Evolutionary conservation across 2,329 filamentous ascomycete species (phyloP).

Genomic region (Colletotrichum tropicale): DNA sequence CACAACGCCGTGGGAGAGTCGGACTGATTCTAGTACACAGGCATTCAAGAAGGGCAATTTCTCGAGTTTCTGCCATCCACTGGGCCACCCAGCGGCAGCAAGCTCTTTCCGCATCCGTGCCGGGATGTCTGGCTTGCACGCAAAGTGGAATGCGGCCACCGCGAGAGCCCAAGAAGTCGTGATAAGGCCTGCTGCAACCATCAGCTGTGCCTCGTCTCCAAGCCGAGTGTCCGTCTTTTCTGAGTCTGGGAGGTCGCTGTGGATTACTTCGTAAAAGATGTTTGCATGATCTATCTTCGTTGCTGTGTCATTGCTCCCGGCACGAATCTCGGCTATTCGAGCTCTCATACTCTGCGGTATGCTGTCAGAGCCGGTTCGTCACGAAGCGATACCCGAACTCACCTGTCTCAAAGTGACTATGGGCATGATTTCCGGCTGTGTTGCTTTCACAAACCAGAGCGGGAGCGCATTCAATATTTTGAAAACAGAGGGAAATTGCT

Average conservation of each 20-base stretch:
- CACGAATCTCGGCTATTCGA: not conserved
- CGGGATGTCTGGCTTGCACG: constrained; percentile 33
- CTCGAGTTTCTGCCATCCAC: constrained; percentile 30
- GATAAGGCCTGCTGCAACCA: constrained; percentile 40
- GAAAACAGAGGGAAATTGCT: constrained; percentile 32
- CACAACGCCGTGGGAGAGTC: constrained; percentile 42
- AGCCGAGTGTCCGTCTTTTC: constrained; percentile 38
- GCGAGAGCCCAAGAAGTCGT: constrained; percentile 40
- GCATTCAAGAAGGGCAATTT: constrained; percentile 42
- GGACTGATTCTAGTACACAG: constrained; percentile 40
- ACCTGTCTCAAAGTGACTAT: constrained; percentile 22
- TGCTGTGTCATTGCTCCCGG: constrained; percentile 4
- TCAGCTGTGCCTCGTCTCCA: constrained; percentile 32
- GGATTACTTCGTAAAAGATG: constrained; percentile 35
- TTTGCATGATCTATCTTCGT: constrained; percentile 21
- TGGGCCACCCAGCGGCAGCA: not conserved
- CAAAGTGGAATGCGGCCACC: constrained; percentile 38
- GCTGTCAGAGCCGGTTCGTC: not conserved
- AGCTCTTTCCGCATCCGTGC: constrained; percentile 38
- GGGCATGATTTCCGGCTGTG: constrained; percentile 24
- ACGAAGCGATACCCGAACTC: no score
- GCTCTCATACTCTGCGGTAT: not conserved
- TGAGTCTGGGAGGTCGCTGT: constrained; percentile 30
- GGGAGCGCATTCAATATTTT: constrained; percentile 27
- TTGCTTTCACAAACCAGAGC: constrained; percentile 22